Base-by-base conservation (phyloP, 305 asterid species). In the Coffea humblotiana region DNA sequence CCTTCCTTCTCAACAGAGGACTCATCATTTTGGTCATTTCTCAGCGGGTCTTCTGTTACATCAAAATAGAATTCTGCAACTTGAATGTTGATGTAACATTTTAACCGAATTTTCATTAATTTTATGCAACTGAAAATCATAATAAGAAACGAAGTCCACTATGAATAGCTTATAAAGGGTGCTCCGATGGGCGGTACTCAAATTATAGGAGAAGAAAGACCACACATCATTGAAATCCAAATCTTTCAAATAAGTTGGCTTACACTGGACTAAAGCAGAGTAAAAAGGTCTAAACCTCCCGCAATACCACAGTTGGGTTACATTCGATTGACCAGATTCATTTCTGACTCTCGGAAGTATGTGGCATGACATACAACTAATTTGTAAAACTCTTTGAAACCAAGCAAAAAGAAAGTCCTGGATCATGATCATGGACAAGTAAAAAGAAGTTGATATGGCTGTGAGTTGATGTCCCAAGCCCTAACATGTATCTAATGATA, bases 1-100 rank as follows among this genome's bases (percentile, higher is more conserved):
- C 85, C 88, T 73, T 91, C 95, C 75, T 82, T 84, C 81, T 71
- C 84, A 78, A 45, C 69, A 54, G 79, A 74, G 78, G 88, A 77
- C 81, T 90, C 95, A 35, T 73, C 89, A 56, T 90, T 74, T 67
- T 77, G 75, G 51, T 43, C 84, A 71, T 75, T 77, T 27, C 21
- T 63, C 75, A 71, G 75, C 71, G 89, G 76, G 85, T 52, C 78
- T 84, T 88, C 96, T 90, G 92, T 74, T 27, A 45, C 71, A 65
- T 54, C 37, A 60, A 13, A 63, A 67, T 19, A 25, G n/a, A 82
- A 47, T 49, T 29, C 32, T 32, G 68, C 68, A 51, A 14, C 21
- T 65, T 51, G 27, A 65, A 64, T 23, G 45, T 54, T 15, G 25
- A 56, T 56, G 21, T 56, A 56, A 56, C 23, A 56, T 56, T 23